Conservation (phyloP, 257 asterid genomes). For the Salvia splendens region DNA sequence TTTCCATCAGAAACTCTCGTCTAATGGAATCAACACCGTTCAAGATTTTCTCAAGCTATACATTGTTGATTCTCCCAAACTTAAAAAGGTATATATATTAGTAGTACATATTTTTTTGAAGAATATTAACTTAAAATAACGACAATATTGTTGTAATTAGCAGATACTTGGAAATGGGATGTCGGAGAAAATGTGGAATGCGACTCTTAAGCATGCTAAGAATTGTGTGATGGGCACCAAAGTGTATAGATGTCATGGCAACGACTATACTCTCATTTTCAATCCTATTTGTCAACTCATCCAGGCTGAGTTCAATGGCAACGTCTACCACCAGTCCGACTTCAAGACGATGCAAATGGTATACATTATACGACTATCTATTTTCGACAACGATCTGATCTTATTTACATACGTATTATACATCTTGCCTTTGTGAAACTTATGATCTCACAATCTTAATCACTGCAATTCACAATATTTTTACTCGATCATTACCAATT, state of each 20-base stretch:
- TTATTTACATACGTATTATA: too few species aligned
- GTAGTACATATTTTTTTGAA: background rate
- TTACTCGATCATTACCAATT: too few species aligned
- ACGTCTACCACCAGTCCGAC: constrained; percentile 27
- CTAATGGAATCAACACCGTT: constrained; percentile 50
- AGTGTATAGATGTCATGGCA: constrained; percentile 39
- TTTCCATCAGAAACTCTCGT: constrained; percentile 52
- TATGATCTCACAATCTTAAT: too few species aligned
- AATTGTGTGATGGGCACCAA: constrained; percentile 63
- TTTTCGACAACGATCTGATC: too few species aligned
- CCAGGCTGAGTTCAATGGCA: constrained; percentile 44
- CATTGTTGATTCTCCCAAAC: constrained; percentile 41
- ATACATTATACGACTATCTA: background rate
- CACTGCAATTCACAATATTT: too few species aligned
- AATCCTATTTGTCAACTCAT: constrained; percentile 60
- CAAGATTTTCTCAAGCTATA: constrained; percentile 67
- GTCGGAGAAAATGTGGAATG: constrained; percentile 77
- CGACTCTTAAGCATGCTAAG: constrained; percentile 58
- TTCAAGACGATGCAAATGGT: constrained; percentile 39
- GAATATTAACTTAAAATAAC: too few species aligned
- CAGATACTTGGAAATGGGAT: constrained; percentile 67
- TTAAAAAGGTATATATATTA: constrained; percentile 42
- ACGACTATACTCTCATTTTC: constrained; percentile 36
- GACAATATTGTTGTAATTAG: background rate
- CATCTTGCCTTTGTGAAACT: too few species aligned